A percentile compares a stretch with the other conserved stretches of the same genome.
Evolutionary conservation across 352 stramenopile genomes (phyloP).

Genomic region (Albugo laibachii): DNA sequence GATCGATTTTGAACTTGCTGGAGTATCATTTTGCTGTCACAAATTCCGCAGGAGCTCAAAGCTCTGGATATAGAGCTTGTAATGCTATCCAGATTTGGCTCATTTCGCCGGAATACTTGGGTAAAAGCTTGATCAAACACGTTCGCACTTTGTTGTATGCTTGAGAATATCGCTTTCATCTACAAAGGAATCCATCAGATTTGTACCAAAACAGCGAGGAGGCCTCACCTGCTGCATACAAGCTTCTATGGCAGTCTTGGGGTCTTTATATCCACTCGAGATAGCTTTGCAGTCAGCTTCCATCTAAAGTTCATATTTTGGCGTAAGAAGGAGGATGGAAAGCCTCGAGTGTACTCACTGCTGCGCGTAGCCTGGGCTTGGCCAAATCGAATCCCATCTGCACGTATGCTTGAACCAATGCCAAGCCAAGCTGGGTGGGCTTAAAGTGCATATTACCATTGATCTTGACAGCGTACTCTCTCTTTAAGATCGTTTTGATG

Average conservation of each 20-base stretch:
- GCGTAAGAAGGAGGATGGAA: neutral
- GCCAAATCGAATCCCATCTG: slow-evolving; percentile 92
- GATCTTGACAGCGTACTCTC: slow-evolving; percentile 92
- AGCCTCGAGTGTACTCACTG: slow-evolving; percentile 16
- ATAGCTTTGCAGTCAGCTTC: slow-evolving; percentile 85
- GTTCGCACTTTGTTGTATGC: slow-evolving; percentile 31
- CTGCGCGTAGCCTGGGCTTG: slow-evolving; percentile 85
- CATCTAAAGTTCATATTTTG: slow-evolving; percentile 33
- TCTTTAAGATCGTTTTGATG: slow-evolving; percentile 97
- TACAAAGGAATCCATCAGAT: too few relatives aligned
- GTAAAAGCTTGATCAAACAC: slow-evolving; percentile 83
- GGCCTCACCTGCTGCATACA: slow-evolving; percentile 72
- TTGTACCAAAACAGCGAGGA: too few relatives aligned
- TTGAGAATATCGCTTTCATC: too few relatives aligned
- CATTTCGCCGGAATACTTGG: slow-evolving; percentile 72
- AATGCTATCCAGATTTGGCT: slow-evolving; percentile 11
- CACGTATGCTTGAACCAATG: slow-evolving; percentile 83
- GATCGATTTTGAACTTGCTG: neutral
- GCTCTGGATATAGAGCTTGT: too few relatives aligned
- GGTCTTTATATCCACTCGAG: slow-evolving; percentile 49
- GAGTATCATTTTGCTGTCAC: slow-evolving; percentile 8
- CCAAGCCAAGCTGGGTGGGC: slow-evolving; percentile 78
- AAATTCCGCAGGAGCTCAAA: slow-evolving; percentile 7
- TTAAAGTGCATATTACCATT: slow-evolving; percentile 87
- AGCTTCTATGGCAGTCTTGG: slow-evolving; percentile 43